Base-by-base conservation (phyloP, 768 basidiomycete species). In the Lactarius evosmus region DNA sequence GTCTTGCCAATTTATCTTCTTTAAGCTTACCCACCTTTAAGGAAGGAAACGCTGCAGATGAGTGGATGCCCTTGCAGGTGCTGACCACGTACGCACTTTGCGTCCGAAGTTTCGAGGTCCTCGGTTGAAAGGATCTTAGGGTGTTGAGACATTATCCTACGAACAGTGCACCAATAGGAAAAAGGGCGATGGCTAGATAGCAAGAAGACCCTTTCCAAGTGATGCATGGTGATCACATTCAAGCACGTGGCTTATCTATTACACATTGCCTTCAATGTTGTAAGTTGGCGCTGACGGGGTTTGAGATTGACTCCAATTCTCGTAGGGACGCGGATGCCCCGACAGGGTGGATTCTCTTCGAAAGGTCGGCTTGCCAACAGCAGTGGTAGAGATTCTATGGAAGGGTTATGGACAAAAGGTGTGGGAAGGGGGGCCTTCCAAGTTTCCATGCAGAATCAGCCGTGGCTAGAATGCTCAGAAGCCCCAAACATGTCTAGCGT, bases 21-120 rank as follows among this genome's bases (percentile, higher is more conserved):
- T 89, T 69, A 97, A 76, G 9, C 85, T 85, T 58, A 97, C 80
- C 89, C 93, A 97, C 77, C 93, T 95, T 54, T n/a, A 30, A 40
- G 32, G 56, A 29, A 62, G 36, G n/a, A 46, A n/a, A 27, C 17
- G 2, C 7, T n/a, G 4, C 27, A 22, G n/a, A 53, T 58, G 57
- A 52, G 19, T n/a, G 22, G 41, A 34, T 59, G 32, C 29, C 58
- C 30, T 16, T 27, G 30, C 11, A n/a, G 50, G 19, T 46, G 14
- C 33, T 14, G 36, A 6, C n/a, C 2, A 46, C n/a, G 19, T 27
- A 60, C 63, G 5, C 44, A 67, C 66, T 66, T 67, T 44, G 66
- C 66, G 19, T 67, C 59, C 34, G 49, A 7, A 32, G 66, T 66
- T 30, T 54, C 46, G 36, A 67, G 66, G 44, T 58, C 63, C 41